phyloP scores from a whole-genome alignment of 2,329 filamentous ascomycete species.

The Colletotrichum zoysiae region DNA sequence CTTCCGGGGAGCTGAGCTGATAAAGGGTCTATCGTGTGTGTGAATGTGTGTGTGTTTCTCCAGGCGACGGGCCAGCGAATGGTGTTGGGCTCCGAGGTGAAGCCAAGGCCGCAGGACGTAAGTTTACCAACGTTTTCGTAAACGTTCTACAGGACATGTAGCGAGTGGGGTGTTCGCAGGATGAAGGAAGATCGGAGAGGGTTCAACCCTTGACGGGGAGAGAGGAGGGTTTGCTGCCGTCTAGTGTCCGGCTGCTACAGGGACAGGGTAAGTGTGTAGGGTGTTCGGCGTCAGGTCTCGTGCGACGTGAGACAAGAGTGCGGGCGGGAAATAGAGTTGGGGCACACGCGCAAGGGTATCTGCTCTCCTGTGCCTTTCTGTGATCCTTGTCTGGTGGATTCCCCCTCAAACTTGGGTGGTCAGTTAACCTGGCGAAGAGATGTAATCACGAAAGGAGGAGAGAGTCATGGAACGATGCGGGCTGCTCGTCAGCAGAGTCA shows the following conservation, averaged over 20 bases:
- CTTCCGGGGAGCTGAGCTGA: slow-evolving; percentile 21
- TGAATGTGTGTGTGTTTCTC: neutral
- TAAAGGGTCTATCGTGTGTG: neutral
- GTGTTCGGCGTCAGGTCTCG: slow-evolving; percentile 22
- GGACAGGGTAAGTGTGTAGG: neutral
- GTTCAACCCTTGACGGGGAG: slow-evolving; percentile 8
- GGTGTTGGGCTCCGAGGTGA: neutral
- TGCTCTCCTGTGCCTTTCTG: slow-evolving; percentile 17
- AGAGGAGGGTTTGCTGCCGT: neutral
- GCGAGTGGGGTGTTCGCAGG: neutral
- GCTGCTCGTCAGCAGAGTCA: neutral
- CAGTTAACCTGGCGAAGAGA: neutral
- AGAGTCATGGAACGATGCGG: neutral
- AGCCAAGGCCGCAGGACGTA: slow-evolving; percentile 6
- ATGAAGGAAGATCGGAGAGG: neutral
- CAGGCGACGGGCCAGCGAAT: slow-evolving; percentile 23
- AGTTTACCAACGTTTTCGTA: no score
- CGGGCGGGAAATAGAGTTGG: slow-evolving; percentile 29
- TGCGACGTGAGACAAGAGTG: slow-evolving; percentile 31
- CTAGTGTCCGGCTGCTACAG: neutral
- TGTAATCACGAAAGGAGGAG: neutral
- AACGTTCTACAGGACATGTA: neutral
- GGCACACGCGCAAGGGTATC: slow-evolving; percentile 19
- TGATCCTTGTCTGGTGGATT: slow-evolving; percentile 24
- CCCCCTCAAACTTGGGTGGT: neutral